Evolutionary conservation across 768 basidiomycete species (phyloP).

Genomic region (Hypsizygus marmoreus): DNA sequence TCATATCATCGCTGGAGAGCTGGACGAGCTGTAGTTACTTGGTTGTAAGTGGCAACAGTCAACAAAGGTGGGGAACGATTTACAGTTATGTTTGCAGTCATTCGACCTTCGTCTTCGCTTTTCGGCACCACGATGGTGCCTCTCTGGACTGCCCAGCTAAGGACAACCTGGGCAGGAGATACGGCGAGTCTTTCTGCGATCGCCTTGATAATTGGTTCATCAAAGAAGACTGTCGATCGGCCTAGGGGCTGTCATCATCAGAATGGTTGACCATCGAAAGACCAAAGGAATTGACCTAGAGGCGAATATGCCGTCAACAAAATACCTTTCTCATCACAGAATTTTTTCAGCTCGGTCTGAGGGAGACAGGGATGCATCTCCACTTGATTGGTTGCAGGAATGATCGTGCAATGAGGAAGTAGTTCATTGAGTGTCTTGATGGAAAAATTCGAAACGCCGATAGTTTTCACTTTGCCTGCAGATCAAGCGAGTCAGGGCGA

Average conservation of each 20-base stretch:
- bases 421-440: constrained; percentile 43
- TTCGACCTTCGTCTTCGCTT: constrained; percentile 47
- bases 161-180: constrained; percentile 52
- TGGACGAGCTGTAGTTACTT: constrained; percentile 42
- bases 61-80: constrained; percentile 2
- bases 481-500: constrained; percentile 12
- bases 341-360: constrained; percentile 48
- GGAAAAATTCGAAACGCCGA: constrained; percentile 64
- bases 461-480: constrained; percentile 43
- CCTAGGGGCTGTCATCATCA: constrained; percentile 10
- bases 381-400: constrained; percentile 59
- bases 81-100: constrained; percentile 50
- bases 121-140: constrained; percentile 66
- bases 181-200: constrained; percentile 36
- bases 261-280: neutral
- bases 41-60: constrained; percentile 9
- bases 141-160: constrained; percentile 67
- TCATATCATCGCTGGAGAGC: constrained; percentile 39
- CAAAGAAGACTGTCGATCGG: constrained; percentile 29
- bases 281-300: constrained; percentile 27
- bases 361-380: constrained; percentile 60
- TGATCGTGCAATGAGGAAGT: constrained; percentile 43
- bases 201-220: constrained; percentile 29
- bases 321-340: constrained; percentile 51
- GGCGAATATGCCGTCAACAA: constrained; percentile 53